phyloP scores from a whole-genome alignment of 1,139 yeast genomes.

The Scheffersomyces titani region DNA sequence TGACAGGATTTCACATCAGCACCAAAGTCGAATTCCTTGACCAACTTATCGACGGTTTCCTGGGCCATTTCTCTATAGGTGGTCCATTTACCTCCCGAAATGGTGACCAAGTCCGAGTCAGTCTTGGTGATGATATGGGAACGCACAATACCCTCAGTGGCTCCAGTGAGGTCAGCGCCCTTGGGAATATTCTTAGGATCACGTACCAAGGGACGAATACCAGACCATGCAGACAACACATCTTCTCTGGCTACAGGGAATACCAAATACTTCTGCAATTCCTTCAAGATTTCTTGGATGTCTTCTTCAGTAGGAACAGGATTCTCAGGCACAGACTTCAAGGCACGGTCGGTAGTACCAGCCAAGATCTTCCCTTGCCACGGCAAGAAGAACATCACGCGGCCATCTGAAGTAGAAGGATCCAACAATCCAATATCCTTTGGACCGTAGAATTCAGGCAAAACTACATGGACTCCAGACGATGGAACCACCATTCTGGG shows the following conservation, averaged over 20 bases:
- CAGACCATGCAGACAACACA: slow-evolving; percentile 95
- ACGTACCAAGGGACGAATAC: slow-evolving; percentile 91
- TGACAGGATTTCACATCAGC: slow-evolving; percentile 51
- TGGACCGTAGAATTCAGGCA: slow-evolving; percentile 93
- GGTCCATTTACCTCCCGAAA: slow-evolving; percentile 98
- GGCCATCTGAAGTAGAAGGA: slow-evolving; percentile 91
- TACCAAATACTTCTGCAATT: slow-evolving; percentile 85
- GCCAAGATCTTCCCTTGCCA: slow-evolving; percentile 98
- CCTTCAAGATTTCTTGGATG: slow-evolving; percentile 83
- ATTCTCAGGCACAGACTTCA: slow-evolving; percentile 72
- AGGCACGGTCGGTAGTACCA: slow-evolving; percentile 91
- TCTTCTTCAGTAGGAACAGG: slow-evolving; percentile 91
- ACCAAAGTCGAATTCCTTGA: slow-evolving; percentile 50
- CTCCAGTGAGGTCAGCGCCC: slow-evolving; percentile 41
- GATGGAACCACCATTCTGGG: slow-evolving; percentile 91
- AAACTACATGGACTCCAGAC: slow-evolving; percentile 88
- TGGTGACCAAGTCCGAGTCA: slow-evolving; percentile 75
- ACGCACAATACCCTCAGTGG: slow-evolving; percentile 86
- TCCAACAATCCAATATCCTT: slow-evolving; percentile 85
- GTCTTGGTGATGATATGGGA: slow-evolving; percentile 80
- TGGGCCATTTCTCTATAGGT: slow-evolving; percentile 98
- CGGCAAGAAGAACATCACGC: slow-evolving; percentile 95
- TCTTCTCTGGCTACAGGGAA: slow-evolving; percentile 89
- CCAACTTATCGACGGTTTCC: slow-evolving; percentile 81
- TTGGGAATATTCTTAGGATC: slow-evolving; percentile 70